phyloP scores from a whole-genome alignment of 176 grass and related monocot genomes.

The Musa troglodytarum region DNA sequence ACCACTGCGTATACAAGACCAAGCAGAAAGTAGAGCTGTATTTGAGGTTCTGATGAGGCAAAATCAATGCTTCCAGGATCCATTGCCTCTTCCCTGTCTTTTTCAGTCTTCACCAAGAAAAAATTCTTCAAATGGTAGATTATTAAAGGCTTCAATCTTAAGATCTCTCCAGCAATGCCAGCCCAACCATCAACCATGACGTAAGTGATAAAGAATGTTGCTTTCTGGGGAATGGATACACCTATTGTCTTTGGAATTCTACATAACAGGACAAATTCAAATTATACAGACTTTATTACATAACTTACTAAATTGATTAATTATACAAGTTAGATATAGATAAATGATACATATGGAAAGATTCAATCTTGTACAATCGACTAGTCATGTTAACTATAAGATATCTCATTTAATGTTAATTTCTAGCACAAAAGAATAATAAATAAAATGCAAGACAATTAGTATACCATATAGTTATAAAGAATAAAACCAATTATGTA shows the following conservation, averaged over 20 bases:
- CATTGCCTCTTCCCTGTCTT: constrained; percentile 14
- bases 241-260: constrained; percentile 22
- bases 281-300: not conserved
- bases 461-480: not conserved
- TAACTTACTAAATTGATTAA: not conserved
- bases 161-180: constrained; percentile 19
- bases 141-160: constrained; percentile 18
- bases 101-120: constrained; percentile 16
- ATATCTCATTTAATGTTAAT: not conserved
- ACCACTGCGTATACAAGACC: constrained; percentile 19
- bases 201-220: constrained; percentile 15
- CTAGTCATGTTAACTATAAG: not conserved
- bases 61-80: constrained; percentile 19
- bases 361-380: not conserved
- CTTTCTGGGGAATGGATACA: constrained; percentile 14
- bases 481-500: not conserved
- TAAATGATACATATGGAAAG: not conserved
- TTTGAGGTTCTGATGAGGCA: constrained; percentile 8
- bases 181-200: constrained; percentile 22
- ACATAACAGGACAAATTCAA: not conserved
- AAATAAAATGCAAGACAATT: not conserved
- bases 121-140: constrained; percentile 14
- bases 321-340: not conserved
- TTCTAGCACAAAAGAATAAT: not conserved
- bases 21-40: constrained; percentile 19